These are phyloP conservation scores for Castanopsis chinensis DNA, from an alignment of 306 rosid genomes.

Conservation along the genomic window DNA sequence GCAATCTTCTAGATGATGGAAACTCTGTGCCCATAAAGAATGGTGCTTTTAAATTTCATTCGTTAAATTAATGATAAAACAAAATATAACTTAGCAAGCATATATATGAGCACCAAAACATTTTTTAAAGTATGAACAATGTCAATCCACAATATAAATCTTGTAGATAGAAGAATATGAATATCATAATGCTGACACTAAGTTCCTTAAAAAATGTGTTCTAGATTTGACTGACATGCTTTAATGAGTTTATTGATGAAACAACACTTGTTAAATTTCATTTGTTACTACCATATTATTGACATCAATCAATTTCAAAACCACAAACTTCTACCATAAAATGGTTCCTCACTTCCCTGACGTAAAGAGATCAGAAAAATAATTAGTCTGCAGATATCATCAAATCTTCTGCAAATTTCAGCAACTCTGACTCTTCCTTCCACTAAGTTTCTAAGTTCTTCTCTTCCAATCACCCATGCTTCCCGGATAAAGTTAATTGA, in stretches of 20 bases:
- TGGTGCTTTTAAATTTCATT: conserved; percentile 11
- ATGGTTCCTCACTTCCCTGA: background rate
- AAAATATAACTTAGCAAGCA: background rate
- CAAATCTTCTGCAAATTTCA: background rate
- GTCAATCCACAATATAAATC: background rate
- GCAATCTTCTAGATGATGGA: conserved; percentile 47
- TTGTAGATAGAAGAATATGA: background rate
- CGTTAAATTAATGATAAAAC: background rate
- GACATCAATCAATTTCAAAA: background rate
- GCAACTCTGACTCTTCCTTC: background rate
- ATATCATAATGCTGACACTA: background rate
- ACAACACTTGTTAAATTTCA: background rate
- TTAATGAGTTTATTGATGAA: background rate
- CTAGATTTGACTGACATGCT: background rate
- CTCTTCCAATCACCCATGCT: too few species aligned
- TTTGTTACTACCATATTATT: background rate
- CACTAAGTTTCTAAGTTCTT: too few species aligned
- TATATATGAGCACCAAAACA: background rate
- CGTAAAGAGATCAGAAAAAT: background rate
- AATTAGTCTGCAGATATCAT: background rate
- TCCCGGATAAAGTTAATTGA: background rate
- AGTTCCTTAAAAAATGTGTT: background rate
- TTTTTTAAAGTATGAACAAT: background rate
- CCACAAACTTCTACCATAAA: background rate
- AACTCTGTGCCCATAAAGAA: conserved; percentile 48